These are phyloP conservation scores for Rhytidhysteron rufulum DNA, from an alignment of 2,329 filamentous ascomycete species.

Conservation along the genomic window DNA sequence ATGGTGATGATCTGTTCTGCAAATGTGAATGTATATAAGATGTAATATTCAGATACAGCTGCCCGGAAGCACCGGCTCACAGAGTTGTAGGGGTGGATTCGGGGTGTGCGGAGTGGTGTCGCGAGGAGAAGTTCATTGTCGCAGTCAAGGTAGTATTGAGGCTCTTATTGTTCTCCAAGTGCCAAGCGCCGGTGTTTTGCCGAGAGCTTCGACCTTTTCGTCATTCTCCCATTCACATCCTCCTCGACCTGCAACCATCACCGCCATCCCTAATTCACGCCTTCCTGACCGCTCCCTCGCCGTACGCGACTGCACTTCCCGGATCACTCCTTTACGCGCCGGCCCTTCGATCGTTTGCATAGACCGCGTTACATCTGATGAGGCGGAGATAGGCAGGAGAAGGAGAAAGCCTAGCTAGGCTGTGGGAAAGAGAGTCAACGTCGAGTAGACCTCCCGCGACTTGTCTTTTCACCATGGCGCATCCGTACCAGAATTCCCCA, in stretches of 20 bases:
- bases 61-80: too few species aligned
- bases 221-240: conserved; percentile 6
- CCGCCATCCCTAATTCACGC: neutral
- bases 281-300: neutral
- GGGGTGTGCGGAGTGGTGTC: neutral
- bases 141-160: neutral
- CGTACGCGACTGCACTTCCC: neutral
- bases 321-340: neutral
- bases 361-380: conserved; percentile 15
- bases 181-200: neutral
- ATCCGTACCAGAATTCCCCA: neutral
- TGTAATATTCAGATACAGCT: too few species aligned
- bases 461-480: neutral
- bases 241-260: conserved; percentile 1
- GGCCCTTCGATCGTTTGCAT: neutral
- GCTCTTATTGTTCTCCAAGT: neutral
- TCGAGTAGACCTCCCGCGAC: neutral
- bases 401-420: conserved; percentile 11
- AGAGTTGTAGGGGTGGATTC: too few species aligned
- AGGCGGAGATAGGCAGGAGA: conserved; percentile 15
- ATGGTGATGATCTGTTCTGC: too few species aligned
- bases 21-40: too few species aligned
- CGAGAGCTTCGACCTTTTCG: conserved; percentile 5
- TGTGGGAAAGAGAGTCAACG: neutral
- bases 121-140: neutral